Conservation (phyloP, 257 asterid genomes). For the Nicotiana knightiana region DNA sequence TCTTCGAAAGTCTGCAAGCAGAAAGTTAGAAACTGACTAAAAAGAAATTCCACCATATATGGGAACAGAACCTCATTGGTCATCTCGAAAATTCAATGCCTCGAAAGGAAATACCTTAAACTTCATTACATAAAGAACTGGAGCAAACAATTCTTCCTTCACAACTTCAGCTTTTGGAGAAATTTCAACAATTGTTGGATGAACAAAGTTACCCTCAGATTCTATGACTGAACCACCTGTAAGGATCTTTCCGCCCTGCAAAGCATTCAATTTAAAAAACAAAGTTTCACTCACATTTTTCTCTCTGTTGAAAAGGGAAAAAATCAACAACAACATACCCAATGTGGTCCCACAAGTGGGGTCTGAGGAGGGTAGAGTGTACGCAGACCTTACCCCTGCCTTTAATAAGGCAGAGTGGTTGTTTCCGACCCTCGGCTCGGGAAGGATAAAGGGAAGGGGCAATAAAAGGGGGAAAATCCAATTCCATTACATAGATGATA, state of each 20-base stretch:
- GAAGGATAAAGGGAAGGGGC: too few relatives aligned
- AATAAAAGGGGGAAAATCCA: neutral
- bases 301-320: neutral
- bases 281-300: neutral
- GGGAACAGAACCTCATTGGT: neutral
- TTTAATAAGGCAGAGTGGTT: too few relatives aligned
- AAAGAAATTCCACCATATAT: neutral
- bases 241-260: slow-evolving; percentile 85
- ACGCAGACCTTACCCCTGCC: too few relatives aligned
- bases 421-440: too few relatives aligned
- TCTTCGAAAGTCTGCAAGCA: slow-evolving; percentile 75
- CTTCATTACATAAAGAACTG: slow-evolving; percentile 94
- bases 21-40: neutral
- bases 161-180: slow-evolving; percentile 63
- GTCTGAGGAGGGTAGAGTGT: too few relatives aligned
- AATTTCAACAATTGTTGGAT: slow-evolving; percentile 89
- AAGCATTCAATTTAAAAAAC: slow-evolving; percentile 4
- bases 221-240: slow-evolving; percentile 65
- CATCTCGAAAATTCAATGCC: neutral
- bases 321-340: neutral
- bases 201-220: slow-evolving; percentile 86
- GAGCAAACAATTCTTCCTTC: slow-evolving; percentile 91
- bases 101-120: slow-evolving; percentile 51
- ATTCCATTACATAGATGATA: neutral
- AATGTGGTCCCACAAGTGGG: too few relatives aligned